Base-by-base conservation (phyloP, 805 yeast genomes). In the Yarrowia osloensis region DNA sequence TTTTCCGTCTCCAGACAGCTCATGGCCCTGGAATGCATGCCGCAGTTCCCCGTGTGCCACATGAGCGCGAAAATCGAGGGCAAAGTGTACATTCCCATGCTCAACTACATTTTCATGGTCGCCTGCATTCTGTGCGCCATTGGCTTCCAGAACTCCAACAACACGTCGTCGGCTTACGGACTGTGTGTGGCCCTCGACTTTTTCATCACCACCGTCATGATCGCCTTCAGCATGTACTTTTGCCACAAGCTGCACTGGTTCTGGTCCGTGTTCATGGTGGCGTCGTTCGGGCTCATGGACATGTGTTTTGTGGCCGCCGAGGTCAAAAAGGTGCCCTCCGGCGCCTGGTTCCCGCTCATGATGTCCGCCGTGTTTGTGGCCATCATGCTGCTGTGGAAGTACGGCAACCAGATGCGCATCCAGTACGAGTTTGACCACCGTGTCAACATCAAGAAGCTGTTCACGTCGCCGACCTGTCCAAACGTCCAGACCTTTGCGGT, bases 321-420 rank as follows among this genome's bases (percentile, higher is more conserved):
- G 67, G 69, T 83, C 70, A 80, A 78, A 70, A 85, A 85, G 73
- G 80, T 85, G 4, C 81, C 82, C 0, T 84, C 82, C 69, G 89
- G 88, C 39, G 89, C 88, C 3, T 85, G 88, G 89, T 84, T 85
- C 70, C 85, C 88, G 1, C 73, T 85, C 29, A 49, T 68, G 17
- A 61, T 68, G 40, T 47, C 67, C 4, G 63, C 66, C 17, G 67
- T 68, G 13, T 50, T 69, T 33, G 40, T 61, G 31, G 15, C 54
- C 19, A 21, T 61, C 42, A 61, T 61, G 66, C 17, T 61, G 33
- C 44, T 61, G 24, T 61, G 66, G 66, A 44, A 33, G 40, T 61
- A 46, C 54, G 66, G 66, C 6, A 61, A 61, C 44, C 39, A 28
- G 33, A 28, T 29, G 33, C 66, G 66, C 17, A 21, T 61, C 19